Conservation (phyloP, 495 filamentous ascomycete species). For the Pseudomonodictys pantanalensis region DNA sequence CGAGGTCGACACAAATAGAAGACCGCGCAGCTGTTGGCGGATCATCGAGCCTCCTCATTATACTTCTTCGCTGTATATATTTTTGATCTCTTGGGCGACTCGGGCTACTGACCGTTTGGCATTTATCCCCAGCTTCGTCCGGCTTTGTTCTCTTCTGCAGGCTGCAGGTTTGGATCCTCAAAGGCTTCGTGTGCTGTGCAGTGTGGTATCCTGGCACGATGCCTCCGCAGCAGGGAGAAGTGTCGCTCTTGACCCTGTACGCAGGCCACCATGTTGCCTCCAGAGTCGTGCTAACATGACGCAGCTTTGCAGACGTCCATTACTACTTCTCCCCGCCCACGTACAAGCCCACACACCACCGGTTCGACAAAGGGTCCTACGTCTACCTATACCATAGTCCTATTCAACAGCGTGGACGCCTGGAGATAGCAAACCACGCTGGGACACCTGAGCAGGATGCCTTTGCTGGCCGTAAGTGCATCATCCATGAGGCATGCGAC, state of each 20-base stretch:
- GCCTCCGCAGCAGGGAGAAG: slow-evolving; percentile 76
- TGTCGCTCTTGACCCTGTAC: slow-evolving; percentile 76
- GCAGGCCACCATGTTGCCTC: no score
- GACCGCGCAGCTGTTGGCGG: background rate
- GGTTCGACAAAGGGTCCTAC: slow-evolving; percentile 87
- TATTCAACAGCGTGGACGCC: slow-evolving; percentile 60
- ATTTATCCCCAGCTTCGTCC: background rate
- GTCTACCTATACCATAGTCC: slow-evolving; percentile 82
- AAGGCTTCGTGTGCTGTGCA: background rate
- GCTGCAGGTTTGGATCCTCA: background rate
- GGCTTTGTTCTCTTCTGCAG: background rate
- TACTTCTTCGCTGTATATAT: background rate
- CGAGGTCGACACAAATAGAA: slow-evolving; percentile 20
- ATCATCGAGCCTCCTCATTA: background rate
- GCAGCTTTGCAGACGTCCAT: slow-evolving; percentile 83
- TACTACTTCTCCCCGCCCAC: slow-evolving; percentile 78
- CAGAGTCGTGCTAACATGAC: slow-evolving; percentile 29
- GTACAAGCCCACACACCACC: slow-evolving; percentile 70
- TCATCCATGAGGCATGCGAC: background rate
- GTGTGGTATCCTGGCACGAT: slow-evolving; percentile 46
- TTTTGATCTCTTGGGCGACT: background rate
- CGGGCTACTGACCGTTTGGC: background rate
- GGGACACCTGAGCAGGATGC: slow-evolving; percentile 86
- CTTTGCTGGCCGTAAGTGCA: slow-evolving; percentile 71
- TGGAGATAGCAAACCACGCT: slow-evolving; percentile 86